phyloP scores from a whole-genome alignment of 1,139 yeast species.

The Tardiomyces depauwii region DNA sequence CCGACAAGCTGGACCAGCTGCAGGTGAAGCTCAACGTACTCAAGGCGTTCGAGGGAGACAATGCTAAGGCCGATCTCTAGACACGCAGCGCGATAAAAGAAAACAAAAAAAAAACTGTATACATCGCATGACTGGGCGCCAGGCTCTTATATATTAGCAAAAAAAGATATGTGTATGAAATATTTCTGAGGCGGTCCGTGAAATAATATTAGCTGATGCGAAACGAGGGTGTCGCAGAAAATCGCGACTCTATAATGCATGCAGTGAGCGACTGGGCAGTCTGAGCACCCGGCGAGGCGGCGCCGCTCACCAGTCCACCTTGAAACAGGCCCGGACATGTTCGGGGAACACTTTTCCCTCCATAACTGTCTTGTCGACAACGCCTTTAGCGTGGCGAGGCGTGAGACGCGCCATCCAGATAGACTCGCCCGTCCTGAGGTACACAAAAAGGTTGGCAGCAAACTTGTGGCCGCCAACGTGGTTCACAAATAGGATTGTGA shows the following conservation, averaged over 20 bases:
- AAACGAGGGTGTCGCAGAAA: too few species aligned
- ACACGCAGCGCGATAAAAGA: too few species aligned
- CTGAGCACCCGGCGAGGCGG: too few species aligned
- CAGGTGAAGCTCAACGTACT: slow-evolving; percentile 9
- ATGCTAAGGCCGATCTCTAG: background rate
- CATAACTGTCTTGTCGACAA: slow-evolving; percentile 62
- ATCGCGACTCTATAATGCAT: too few species aligned
- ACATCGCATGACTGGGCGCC: too few species aligned
- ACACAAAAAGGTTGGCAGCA: slow-evolving; percentile 79
- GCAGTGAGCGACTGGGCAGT: too few species aligned
- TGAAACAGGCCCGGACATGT: slow-evolving; percentile 44
- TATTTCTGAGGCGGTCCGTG: too few species aligned
- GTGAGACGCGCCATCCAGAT: slow-evolving; percentile 83
- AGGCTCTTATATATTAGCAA: too few species aligned
- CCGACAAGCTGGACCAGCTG: slow-evolving; percentile 20
- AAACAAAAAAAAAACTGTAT: too few species aligned
- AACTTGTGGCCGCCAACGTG: slow-evolving; percentile 96
- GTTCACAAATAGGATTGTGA: slow-evolving; percentile 54
- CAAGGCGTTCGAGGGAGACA: background rate
- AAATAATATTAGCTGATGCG: too few species aligned
- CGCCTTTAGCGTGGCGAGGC: slow-evolving; percentile 63
- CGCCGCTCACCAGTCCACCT: slow-evolving; percentile 19
- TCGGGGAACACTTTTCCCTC: slow-evolving; percentile 66
- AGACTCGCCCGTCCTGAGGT: slow-evolving; percentile 59
- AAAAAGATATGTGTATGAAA: too few species aligned